Percentiles rank a stretch among this genome's conserved stretches.
Evolutionary conservation across 331 rosid species (phyloP).

Genomic region (Malus hybrid): DNA sequence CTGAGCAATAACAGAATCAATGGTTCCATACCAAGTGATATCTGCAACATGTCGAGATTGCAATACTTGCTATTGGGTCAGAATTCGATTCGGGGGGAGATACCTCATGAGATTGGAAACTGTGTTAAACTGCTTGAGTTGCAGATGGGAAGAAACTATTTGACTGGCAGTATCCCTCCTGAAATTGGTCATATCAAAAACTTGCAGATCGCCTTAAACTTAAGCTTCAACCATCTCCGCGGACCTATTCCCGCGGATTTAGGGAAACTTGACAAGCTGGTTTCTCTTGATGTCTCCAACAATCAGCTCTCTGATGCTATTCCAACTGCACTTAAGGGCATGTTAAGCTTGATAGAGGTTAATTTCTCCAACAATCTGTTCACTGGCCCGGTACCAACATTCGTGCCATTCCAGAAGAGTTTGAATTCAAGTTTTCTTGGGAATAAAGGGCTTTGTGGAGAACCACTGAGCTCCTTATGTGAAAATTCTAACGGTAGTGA

Average conservation of each 20-base stretch:
- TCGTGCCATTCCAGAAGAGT: conserved; percentile 91
- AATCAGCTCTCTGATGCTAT: conserved; percentile 74
- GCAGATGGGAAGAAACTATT: conserved; percentile 78
- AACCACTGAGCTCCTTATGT: conserved; percentile 63
- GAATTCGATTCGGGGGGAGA: conserved; percentile 86
- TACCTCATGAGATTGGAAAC: conserved; percentile 85
- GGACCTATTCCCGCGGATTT: conserved; percentile 77
- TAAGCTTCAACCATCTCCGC: conserved; percentile 87
- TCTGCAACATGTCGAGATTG: conserved; percentile 75
- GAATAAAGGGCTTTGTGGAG: conserved; percentile 93
- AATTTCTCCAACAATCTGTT: conserved; percentile 90
- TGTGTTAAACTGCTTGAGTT: conserved; percentile 80
- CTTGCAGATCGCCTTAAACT: conserved; percentile 86
- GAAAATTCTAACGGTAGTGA: conserved; percentile 38
- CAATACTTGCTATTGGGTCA: conserved; percentile 83
- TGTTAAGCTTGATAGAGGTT: conserved; percentile 97
- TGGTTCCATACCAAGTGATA: conserved; percentile 77
- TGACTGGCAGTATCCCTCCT: conserved; percentile 81
- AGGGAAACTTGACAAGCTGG: conserved; percentile 95
- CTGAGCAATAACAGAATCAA: conserved; percentile 85
- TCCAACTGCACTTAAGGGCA: conserved; percentile 78
- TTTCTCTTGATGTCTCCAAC: conserved; percentile 82
- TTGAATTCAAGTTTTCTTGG: conserved; percentile 72
- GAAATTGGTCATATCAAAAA: conserved; percentile 94
- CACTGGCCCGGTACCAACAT: conserved; percentile 71